Evolutionary conservation across 2,329 filamentous ascomycete species (phyloP).

Genomic region (Exophiala aquamarina): DNA sequence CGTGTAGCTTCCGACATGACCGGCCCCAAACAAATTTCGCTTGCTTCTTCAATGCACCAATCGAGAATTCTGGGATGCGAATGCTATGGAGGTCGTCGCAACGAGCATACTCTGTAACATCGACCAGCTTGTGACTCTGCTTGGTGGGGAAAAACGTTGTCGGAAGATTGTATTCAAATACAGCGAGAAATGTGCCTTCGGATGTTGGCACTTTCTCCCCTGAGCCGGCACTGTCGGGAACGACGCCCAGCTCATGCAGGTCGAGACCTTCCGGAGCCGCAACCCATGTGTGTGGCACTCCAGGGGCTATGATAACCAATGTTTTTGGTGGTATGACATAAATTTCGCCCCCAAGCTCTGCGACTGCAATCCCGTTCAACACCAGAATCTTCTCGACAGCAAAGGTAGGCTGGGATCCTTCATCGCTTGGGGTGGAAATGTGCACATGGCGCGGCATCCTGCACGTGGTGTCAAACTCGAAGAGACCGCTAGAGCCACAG

Average conservation of each 20-base stretch:
- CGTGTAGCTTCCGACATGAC: too few relatives aligned
- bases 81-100: slow-evolving; percentile 15
- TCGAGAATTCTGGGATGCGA: slow-evolving; percentile 11
- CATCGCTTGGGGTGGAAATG: too few relatives aligned
- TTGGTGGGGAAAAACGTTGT: slow-evolving; percentile 20
- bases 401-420: too few relatives aligned
- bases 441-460: too few relatives aligned
- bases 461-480: too few relatives aligned
- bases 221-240: not conserved
- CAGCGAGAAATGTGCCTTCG: slow-evolving; percentile 19
- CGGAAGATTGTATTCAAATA: slow-evolving; percentile 22
- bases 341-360: slow-evolving; percentile 18
- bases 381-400: slow-evolving; percentile 24
- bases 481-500: too few relatives aligned
- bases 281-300: slow-evolving; percentile 22
- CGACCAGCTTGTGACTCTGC: slow-evolving; percentile 10
- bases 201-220: slow-evolving; percentile 1
- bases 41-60: too few relatives aligned
- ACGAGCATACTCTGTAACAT: slow-evolving; percentile 14
- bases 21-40: too few relatives aligned
- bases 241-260: slow-evolving; percentile 13
- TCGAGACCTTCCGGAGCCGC: slow-evolving; percentile 20
- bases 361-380: slow-evolving; percentile 16
- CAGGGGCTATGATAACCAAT: slow-evolving; percentile 20
- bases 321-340: slow-evolving; percentile 21